A percentile compares a stretch with the other conserved stretches of the same genome.
Evolutionary conservation across 768 basidiomycete genomes (phyloP).

Genomic region (Termitomyces sp.): DNA sequence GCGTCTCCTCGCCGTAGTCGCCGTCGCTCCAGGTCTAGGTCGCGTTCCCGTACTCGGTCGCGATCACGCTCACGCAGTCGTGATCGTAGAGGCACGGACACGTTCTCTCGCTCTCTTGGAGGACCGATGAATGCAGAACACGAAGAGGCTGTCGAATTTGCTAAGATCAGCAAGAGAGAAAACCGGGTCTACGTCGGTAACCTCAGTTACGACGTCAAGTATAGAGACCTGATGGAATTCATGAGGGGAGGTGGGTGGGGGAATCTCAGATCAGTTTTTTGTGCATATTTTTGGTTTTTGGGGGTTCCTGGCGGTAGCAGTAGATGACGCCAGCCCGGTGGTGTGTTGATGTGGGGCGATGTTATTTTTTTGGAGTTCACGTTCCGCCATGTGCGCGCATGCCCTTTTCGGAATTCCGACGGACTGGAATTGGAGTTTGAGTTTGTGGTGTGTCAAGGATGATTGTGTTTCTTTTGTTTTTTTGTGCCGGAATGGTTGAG

Average conservation of each 20-base stretch:
- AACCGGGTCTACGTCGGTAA: constrained; percentile 99
- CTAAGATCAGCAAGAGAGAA: constrained; percentile 95
- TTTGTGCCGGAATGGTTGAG: constrained; percentile 51
- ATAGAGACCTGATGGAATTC: constrained; percentile 98
- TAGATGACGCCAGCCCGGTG: constrained; percentile 21
- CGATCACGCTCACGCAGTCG: constrained; percentile 43
- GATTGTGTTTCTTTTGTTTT: constrained; percentile 31
- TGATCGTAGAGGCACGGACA: constrained; percentile 54
- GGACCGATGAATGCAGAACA: constrained; percentile 88
- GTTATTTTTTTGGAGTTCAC: constrained; percentile 18
- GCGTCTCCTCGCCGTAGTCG: constrained; percentile 62
- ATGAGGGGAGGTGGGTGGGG: constrained; percentile 99
- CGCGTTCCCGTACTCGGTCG: constrained; percentile 39
- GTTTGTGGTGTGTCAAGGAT: constrained; percentile 28
- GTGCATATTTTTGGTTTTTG: constrained; percentile 29
- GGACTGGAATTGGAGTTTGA: constrained; percentile 33
- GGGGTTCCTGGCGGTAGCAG: constrained; percentile 27
- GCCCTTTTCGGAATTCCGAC: constrained; percentile 19
- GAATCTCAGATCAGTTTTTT: constrained; percentile 61
- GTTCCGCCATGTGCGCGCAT: constrained; percentile 16
- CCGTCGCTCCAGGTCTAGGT: constrained; percentile 64
- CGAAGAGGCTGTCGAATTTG: constrained; percentile 93
- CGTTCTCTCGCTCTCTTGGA: constrained; percentile 76
- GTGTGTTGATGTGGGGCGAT: constrained; percentile 15
- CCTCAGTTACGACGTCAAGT: constrained; percentile 97